Evolutionary conservation across 768 basidiomycete species (phyloP), one percentile per base, ranked within the genome.

Genomic region (Mycena polygramma): DNA sequence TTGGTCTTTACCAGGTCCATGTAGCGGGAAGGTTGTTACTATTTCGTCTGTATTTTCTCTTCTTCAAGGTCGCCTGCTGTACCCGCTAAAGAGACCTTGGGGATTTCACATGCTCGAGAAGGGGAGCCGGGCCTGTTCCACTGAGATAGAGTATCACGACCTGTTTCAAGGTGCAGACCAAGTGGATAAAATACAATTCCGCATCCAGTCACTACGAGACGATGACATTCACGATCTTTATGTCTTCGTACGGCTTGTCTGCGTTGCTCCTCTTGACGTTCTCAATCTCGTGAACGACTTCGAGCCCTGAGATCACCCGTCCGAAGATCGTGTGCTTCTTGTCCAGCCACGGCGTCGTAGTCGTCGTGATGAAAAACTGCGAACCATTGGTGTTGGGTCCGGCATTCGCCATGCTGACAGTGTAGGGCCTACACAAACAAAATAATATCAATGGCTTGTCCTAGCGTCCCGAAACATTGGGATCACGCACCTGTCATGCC

Each of bases 321-420:
- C 97, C 97, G 75, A 99, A 99, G 73, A 98, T 94, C 0, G 95
- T 97, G 77, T 94, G 92, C 75, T 94, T 95, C 80, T 89, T 92
- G 81, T 98, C 95, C 71, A 97, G 83, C 95, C 95, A 97, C 9
- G 96, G 94, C 10, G 94, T 95, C 9, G 96, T 92, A 3, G 92
- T 96, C 7, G 96, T 98, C 10, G 97, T 98, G 78, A 99, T 95
- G 84, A 98, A 99, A 85, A 98, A 99, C 77, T 99, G 97, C 2
- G 94, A 96, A 0, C 96, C 97, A 78, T 98, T 98, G 43, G 97
- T 98, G 53, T 82, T 83, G 9, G 94, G 91, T 6, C 96, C 97
- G 7, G 94, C 94, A 76, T 97, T 96, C 10, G 95, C 95, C 96
- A 98, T 97, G 76, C 94, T 96, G 65, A 98, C 86, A 5, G 94